phyloP scores from a whole-genome alignment of 2,329 filamentous ascomycete genomes.

The Chaetomium sp. region DNA sequence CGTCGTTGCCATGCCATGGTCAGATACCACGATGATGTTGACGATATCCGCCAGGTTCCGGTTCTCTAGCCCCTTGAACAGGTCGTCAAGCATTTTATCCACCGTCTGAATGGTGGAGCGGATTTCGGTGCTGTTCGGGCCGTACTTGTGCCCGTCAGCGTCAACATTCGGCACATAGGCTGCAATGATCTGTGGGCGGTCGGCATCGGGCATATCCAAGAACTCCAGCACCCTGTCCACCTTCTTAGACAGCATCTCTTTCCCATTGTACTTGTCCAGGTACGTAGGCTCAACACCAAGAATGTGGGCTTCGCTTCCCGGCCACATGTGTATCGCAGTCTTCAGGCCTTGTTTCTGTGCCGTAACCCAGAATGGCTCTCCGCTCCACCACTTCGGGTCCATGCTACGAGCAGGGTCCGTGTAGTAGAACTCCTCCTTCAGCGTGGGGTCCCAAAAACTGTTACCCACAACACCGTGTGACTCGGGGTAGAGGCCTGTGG shows the following conservation, averaged over 20 bases:
- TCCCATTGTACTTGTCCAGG: constrained; percentile 76
- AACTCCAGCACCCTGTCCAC: constrained; percentile 73
- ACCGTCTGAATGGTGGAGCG: constrained; percentile 68
- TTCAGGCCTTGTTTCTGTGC: constrained; percentile 75
- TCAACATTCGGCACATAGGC: constrained; percentile 95
- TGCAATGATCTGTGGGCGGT: constrained; percentile 84
- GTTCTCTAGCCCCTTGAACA: constrained; percentile 69
- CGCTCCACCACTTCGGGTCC: constrained; percentile 88
- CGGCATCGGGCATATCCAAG: constrained; percentile 72
- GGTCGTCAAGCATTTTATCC: constrained; percentile 70
- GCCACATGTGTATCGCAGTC: constrained; percentile 96
- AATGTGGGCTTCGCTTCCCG: constrained; percentile 85
- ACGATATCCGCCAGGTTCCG: constrained; percentile 85
- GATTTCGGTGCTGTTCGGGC: constrained; percentile 93
- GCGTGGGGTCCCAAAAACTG: constrained; percentile 79
- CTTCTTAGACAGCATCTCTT: constrained; percentile 68
- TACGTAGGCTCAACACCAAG: constrained; percentile 67
- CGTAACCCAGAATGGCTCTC: constrained; percentile 89
- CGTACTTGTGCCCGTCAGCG: constrained; percentile 75
- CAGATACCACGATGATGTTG: constrained; percentile 92
- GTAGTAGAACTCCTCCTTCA: constrained; percentile 79
- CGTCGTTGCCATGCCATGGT: constrained; percentile 97
- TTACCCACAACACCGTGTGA: constrained; percentile 91
- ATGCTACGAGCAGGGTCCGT: constrained; percentile 70
- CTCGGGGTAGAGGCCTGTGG: constrained; percentile 88